Percentiles rank a stretch among this genome's conserved stretches.
phyloP scores from a whole-genome alignment of 129 eudicot species.

The Flaveria linearis region DNA sequence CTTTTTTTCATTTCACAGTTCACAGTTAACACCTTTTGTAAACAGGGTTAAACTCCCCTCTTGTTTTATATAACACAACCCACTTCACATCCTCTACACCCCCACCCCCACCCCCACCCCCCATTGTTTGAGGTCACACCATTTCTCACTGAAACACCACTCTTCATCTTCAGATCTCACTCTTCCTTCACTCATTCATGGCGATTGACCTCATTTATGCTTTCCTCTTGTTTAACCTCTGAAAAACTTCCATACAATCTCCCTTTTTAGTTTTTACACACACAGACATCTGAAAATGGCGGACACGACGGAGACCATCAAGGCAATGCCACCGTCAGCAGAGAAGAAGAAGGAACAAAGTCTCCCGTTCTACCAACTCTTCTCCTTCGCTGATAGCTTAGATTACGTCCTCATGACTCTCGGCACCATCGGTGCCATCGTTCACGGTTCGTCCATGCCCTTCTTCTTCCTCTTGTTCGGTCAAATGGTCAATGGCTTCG shows the following conservation, averaged over 20 bases:
- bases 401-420: conserved; percentile 61
- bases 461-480: conserved; percentile 91
- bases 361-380: conserved; percentile 75
- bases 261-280: background rate
- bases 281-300: conserved; percentile 42
- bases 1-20: background rate
- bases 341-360: conserved; percentile 92
- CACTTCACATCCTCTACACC: conserved; percentile 20
- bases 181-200: conserved; percentile 12
- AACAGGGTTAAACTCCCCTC: conserved; percentile 13
- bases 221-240: background rate
- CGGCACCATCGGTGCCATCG: conserved; percentile 86
- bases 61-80: conserved; percentile 23
- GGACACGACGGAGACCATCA: conserved; percentile 52
- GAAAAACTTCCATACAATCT: background rate
- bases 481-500: conserved; percentile 93
- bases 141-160: conserved; percentile 30
- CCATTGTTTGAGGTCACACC: conserved; percentile 23
- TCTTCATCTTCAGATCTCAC: conserved; percentile 12
- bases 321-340: conserved; percentile 66
- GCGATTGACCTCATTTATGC: background rate
- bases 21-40: conserved; percentile 5
- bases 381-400: conserved; percentile 73
- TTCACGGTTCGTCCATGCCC: conserved; percentile 99
- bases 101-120: background rate